phyloP scores from a whole-genome alignment of 2,329 filamentous ascomycete species.

The Tympanopsis confertula region DNA sequence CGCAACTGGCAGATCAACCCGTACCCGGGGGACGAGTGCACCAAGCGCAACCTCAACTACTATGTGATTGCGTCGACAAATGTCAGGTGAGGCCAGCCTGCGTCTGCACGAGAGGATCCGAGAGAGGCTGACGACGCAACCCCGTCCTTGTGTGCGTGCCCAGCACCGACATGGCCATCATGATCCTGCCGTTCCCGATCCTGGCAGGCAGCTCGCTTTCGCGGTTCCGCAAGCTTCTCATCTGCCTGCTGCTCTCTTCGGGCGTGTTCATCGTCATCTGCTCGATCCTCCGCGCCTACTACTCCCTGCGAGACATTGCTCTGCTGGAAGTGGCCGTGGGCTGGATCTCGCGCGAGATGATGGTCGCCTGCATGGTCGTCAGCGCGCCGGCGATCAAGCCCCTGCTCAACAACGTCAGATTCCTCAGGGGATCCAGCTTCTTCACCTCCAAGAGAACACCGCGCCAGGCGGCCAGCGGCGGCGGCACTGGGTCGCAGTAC shows the following conservation, averaged over 20 bases:
- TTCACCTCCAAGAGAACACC: no score
- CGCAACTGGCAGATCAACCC: constrained; percentile 18
- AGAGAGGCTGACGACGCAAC: neutral
- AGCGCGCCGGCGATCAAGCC: constrained; percentile 13
- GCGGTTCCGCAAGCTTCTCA: constrained; percentile 9
- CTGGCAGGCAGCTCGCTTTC: constrained; percentile 9
- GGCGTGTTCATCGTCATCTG: constrained; percentile 14
- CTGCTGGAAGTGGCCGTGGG: constrained; percentile 9
- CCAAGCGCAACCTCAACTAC: constrained; percentile 9
- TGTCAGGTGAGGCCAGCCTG: constrained; percentile 5
- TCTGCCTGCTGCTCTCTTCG: constrained; percentile 12
- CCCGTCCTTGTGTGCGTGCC: neutral
- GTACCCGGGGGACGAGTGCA: constrained; percentile 12
- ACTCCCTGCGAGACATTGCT: constrained; percentile 10
- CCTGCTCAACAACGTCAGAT: constrained; percentile 6
- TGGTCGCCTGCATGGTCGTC: constrained; percentile 12
- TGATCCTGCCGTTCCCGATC: constrained; percentile 10
- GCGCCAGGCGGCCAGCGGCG: no score
- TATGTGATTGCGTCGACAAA: constrained; percentile 9
- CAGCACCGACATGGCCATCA: constrained; percentile 10
- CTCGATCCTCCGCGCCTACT: constrained; percentile 12
- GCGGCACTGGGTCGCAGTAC: no score
- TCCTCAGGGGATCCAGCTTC: no score
- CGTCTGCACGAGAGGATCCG: neutral
- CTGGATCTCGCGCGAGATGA: constrained; percentile 13